Conservation (phyloP, 305 asterid genomes). For the Salvia sclarea region DNA sequence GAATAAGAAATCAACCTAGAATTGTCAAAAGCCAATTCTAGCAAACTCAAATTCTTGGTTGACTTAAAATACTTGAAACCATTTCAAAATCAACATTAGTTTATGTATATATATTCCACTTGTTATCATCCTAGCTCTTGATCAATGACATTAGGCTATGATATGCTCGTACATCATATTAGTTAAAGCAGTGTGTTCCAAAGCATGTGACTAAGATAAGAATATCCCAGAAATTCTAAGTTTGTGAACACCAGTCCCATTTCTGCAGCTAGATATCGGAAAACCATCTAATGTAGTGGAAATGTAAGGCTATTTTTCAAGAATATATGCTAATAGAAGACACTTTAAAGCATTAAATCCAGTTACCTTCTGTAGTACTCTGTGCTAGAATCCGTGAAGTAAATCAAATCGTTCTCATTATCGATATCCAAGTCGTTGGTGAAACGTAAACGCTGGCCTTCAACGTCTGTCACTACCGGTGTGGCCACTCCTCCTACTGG, state of each 20-base stretch:
- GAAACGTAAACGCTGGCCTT: slow-evolving; percentile 59
- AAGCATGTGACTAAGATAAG: not conserved
- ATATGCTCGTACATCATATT: not conserved
- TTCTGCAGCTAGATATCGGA: not conserved
- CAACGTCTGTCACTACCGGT: slow-evolving; percentile 53
- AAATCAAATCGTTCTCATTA: slow-evolving; percentile 50
- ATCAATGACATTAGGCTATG: not conserved
- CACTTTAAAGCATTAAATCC: not conserved
- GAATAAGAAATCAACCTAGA: not conserved
- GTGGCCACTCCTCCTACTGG: slow-evolving; percentile 62
- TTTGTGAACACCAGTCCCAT: not conserved
- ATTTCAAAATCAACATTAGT: not conserved
- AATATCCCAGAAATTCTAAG: not conserved
- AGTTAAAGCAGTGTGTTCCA: not conserved
- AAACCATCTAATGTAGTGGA: not conserved
- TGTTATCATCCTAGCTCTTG: not conserved
- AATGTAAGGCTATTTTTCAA: not conserved
- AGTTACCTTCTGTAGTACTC: slow-evolving; percentile 56
- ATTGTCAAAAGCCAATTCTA: not conserved
- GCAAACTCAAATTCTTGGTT: too few species aligned
- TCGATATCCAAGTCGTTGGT: slow-evolving; percentile 77
- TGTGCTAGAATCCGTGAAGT: slow-evolving; percentile 73
- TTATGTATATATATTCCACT: not conserved
- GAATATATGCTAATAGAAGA: not conserved
- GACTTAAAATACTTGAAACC: not conserved